Conservation (phyloP, 257 asterid genomes). For the Plectranthus barbatus region DNA sequence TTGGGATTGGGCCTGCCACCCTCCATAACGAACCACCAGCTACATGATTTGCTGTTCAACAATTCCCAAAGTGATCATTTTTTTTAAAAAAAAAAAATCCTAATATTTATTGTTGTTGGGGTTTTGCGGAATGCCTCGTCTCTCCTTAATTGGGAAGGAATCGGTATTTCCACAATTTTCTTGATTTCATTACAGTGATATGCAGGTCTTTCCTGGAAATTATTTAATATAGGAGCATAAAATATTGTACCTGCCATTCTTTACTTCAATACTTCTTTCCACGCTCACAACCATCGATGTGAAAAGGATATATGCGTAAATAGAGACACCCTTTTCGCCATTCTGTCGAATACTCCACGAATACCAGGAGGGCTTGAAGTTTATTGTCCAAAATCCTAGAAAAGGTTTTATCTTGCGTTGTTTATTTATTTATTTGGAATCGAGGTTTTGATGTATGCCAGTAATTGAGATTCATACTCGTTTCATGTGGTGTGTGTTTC, state of each 20-base stretch:
- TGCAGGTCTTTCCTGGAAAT: slow-evolving; percentile 1
- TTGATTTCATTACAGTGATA: not conserved
- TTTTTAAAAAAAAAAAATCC: not conserved
- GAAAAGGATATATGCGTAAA: not conserved
- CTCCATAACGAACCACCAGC: slow-evolving; percentile 16
- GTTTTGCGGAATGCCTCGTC: not conserved
- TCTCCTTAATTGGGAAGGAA: slow-evolving; percentile 10
- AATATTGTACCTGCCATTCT: not conserved
- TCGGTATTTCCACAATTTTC: not conserved
- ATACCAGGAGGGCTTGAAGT: slow-evolving; percentile 14
- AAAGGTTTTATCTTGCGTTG: slow-evolving; percentile 11
- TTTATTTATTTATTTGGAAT: not conserved
- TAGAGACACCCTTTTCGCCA: not conserved
- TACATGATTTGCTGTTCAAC: slow-evolving; percentile 2
- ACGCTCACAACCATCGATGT: not conserved
- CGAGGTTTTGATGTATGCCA: not conserved
- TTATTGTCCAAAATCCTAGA: slow-evolving; percentile 4
- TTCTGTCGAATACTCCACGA: slow-evolving; percentile 1
- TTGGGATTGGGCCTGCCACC: not conserved
- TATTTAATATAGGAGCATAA: not conserved
- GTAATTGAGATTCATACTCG: not conserved
- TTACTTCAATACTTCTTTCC: not conserved
- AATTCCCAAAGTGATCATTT: not conserved
- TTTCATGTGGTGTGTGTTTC: not conserved
- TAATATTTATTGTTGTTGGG: not conserved